These are phyloP conservation scores for Hypoxylon sp. DNA, from an alignment of 2,329 filamentous ascomycete genomes.

Conservation along the genomic window DNA sequence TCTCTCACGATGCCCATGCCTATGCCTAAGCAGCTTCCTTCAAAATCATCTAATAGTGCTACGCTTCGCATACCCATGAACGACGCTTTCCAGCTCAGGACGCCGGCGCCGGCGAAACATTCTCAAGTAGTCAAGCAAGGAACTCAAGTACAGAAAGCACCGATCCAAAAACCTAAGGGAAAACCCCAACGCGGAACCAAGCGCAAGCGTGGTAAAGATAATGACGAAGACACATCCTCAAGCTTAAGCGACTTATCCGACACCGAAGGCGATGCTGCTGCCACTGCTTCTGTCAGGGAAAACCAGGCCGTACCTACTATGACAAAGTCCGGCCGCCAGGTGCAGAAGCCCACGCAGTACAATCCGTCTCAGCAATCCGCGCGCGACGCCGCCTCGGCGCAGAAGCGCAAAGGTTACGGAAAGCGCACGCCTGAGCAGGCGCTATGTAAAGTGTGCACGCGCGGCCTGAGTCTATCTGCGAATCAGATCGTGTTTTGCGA, in stretches of 20 bases:
- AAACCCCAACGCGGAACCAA: conserved; percentile 51
- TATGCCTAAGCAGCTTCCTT: conserved; percentile 10
- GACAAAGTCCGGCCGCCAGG: conserved; percentile 82
- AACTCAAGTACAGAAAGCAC: conserved; percentile 33
- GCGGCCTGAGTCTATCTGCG: conserved; percentile 77
- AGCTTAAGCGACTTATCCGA: conserved; percentile 53
- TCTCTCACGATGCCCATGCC: conserved; percentile 59
- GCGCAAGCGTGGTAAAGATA: conserved; percentile 55
- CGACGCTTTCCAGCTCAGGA: conserved; percentile 49
- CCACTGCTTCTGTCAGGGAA: conserved; percentile 37
- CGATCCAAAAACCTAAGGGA: conserved; percentile 39
- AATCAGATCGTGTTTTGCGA: conserved; percentile 92
- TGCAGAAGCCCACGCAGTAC: conserved; percentile 76
- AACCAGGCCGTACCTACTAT: conserved; percentile 72
- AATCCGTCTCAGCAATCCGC: conserved; percentile 66
- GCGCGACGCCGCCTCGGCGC: conserved; percentile 38
- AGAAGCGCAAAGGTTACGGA: conserved; percentile 63
- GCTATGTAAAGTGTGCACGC: conserved; percentile 80
- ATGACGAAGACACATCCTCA: conserved; percentile 46
- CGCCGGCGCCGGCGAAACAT: conserved; percentile 40
- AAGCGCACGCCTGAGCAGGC: conserved; percentile 73
- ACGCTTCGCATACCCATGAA: conserved; percentile 39
- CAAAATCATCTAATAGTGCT: conserved; percentile 3
- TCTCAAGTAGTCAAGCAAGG: conserved; percentile 16
- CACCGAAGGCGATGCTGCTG: conserved; percentile 43